Conservation (phyloP, 805 yeast species). For the Saturnispora halmiae region DNA sequence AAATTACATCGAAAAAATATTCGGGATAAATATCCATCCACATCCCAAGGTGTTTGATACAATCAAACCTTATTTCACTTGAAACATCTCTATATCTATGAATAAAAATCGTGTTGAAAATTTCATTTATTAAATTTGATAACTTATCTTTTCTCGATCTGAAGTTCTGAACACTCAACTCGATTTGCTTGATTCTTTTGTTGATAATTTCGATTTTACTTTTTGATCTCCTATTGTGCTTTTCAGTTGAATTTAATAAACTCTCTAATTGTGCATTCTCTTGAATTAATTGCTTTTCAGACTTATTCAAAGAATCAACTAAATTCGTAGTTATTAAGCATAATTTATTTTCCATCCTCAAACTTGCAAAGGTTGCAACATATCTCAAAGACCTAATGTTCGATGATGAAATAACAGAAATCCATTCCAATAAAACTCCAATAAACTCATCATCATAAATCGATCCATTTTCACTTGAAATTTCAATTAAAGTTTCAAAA, state of each 20-base stretch:
- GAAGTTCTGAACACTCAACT: slow-evolving; percentile 34
- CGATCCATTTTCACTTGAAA: slow-evolving; percentile 54
- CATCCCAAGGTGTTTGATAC: slow-evolving; percentile 50
- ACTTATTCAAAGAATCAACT: slow-evolving; percentile 32
- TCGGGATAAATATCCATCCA: slow-evolving; percentile 73
- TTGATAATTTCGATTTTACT: slow-evolving; percentile 27
- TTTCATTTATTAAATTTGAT: slow-evolving; percentile 52
- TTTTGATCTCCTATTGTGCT: slow-evolving; percentile 24
- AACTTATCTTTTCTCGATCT: slow-evolving; percentile 43
- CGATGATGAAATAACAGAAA: slow-evolving; percentile 61
- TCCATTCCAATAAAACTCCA: slow-evolving; percentile 62
- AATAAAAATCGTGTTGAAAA: slow-evolving; percentile 56
- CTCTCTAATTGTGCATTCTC: slow-evolving; percentile 17
- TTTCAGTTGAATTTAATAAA: slow-evolving; percentile 12
- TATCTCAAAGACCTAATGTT: slow-evolving; percentile 63
- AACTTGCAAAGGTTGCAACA: slow-evolving; percentile 50
- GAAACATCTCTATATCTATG: slow-evolving; percentile 79
- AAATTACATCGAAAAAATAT: slow-evolving; percentile 56
- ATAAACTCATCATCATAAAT: slow-evolving; percentile 41
- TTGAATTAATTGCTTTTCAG: slow-evolving; percentile 35
- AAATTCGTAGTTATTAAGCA: slow-evolving; percentile 39
- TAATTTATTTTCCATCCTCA: slow-evolving; percentile 51
- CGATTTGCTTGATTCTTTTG: slow-evolving; percentile 39
- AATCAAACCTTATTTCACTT: slow-evolving; percentile 58
- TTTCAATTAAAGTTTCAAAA: slow-evolving; percentile 39